A percentile compares a stretch with the other conserved stretches of the same genome.
These are phyloP conservation scores for Trypanosoma cruzi DNA, from an alignment of 208 protist genomes.

Conservation along the genomic window DNA sequence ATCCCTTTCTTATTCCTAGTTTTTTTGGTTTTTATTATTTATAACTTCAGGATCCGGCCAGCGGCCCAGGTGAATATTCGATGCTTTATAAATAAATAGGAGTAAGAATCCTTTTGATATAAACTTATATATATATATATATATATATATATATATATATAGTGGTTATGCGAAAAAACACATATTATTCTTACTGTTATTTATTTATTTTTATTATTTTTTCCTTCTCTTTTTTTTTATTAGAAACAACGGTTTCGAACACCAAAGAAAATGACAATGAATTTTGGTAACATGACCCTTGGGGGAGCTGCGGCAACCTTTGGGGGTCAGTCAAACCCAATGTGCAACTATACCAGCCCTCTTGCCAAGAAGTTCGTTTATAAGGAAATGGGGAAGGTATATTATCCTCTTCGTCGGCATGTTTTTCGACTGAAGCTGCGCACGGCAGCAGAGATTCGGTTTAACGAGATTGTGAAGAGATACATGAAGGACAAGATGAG, in stretches of 20 bases:
- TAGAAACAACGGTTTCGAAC: neutral
- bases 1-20: no score
- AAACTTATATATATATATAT: no score
- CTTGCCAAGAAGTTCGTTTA: conserved; percentile 92
- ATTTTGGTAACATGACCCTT: conserved; percentile 86
- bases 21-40: no score
- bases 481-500: conserved; percentile 92
- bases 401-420: conserved; percentile 84
- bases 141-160: neutral
- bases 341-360: conserved; percentile 91
- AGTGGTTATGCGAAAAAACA: no score
- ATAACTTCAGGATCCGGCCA: no score
- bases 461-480: conserved; percentile 86
- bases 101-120: no score
- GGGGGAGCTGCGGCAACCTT: conserved; percentile 86
- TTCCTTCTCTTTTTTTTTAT: conserved; percentile 23
- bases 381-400: conserved; percentile 84
- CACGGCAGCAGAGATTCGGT: conserved; percentile 85
- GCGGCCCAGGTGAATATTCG: no score
- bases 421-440: conserved; percentile 89
- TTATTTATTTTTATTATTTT: conserved; percentile 7
- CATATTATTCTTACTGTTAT: no score
- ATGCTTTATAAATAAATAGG: no score
- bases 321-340: conserved; percentile 84
- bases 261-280: conserved; percentile 81